These are phyloP conservation scores for Exutisphaerella laricina DNA, from an alignment of 2,329 filamentous ascomycete species.

Conservation along the genomic window DNA sequence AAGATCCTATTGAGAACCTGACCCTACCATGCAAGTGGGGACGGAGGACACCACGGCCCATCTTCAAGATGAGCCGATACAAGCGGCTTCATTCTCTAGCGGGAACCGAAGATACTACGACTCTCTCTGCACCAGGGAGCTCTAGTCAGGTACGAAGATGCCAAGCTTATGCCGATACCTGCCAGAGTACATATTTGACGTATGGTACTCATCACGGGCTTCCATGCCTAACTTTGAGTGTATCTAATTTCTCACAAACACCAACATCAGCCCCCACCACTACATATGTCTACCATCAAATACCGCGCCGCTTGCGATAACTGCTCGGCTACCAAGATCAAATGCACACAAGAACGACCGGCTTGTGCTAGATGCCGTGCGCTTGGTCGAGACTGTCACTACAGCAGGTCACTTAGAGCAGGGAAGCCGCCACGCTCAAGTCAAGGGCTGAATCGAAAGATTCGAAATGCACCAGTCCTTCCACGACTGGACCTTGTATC, in stretches of 20 bases:
- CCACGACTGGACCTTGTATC: slow-evolving; percentile 9
- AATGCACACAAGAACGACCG: slow-evolving; percentile 22
- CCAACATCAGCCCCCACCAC: neutral
- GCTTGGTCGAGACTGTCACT: slow-evolving; percentile 19
- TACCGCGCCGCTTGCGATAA: slow-evolving; percentile 22
- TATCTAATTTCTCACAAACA: too few species aligned
- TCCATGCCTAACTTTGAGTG: slow-evolving; percentile 10
- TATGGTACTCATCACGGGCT: slow-evolving; percentile 6
- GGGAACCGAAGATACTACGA: too few species aligned
- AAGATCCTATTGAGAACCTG: too few species aligned
- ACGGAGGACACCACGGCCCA: too few species aligned
- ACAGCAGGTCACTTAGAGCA: slow-evolving; percentile 20
- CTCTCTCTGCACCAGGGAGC: too few species aligned
- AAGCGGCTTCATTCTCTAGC: too few species aligned
- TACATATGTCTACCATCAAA: slow-evolving; percentile 15
- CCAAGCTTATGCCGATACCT: too few species aligned
- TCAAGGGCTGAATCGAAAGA: slow-evolving; percentile 15
- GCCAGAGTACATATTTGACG: slow-evolving; percentile 7
- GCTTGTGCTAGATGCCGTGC: slow-evolving; percentile 18
- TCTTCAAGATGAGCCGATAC: too few species aligned
- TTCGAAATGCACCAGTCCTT: slow-evolving; percentile 17
- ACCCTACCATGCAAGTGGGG: too few species aligned
- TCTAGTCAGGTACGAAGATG: too few species aligned
- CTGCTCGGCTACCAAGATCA: slow-evolving; percentile 22
- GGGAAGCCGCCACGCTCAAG: slow-evolving; percentile 21